These are phyloP conservation scores for Acorus gramineus DNA, from an alignment of 106 monocot genomes.

Conservation along the genomic window DNA sequence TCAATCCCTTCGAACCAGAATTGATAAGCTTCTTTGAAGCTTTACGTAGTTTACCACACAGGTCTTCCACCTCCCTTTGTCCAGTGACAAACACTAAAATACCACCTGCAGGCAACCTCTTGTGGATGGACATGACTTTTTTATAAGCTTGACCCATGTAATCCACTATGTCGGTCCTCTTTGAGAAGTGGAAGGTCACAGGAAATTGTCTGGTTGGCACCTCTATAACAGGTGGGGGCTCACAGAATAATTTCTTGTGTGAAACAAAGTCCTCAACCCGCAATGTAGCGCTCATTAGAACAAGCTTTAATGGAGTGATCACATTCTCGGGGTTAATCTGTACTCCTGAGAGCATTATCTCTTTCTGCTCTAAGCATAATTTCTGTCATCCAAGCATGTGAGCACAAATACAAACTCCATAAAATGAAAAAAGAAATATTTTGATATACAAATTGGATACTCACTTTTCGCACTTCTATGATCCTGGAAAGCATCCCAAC, in stretches of 20 bases:
- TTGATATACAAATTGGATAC: not conserved
- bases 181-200: slow-evolving; percentile 83
- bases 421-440: not conserved
- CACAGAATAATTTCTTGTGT: slow-evolving; percentile 58
- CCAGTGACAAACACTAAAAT: slow-evolving; percentile 96
- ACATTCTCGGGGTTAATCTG: slow-evolving; percentile 45
- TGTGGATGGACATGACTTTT: slow-evolving; percentile 81
- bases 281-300: slow-evolving; percentile 96
- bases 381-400: slow-evolving; percentile 25
- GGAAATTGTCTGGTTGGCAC: slow-evolving; percentile 78
- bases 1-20: slow-evolving; percentile 11
- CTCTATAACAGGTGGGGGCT: slow-evolving; percentile 62
- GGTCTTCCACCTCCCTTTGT: slow-evolving; percentile 81
- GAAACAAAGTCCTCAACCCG: slow-evolving; percentile 83
- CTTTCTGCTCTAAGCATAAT: slow-evolving; percentile 62
- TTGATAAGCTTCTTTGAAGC: slow-evolving; percentile 24
- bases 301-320: slow-evolving; percentile 51
- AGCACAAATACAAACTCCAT: slow-evolving; percentile 1
- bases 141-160: slow-evolving; percentile 83
- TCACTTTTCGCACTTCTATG: slow-evolving; percentile 65
- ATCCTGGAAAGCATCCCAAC: slow-evolving; percentile 94
- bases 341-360: slow-evolving; percentile 37
- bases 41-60: slow-evolving; percentile 67
- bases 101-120: slow-evolving; percentile 75
- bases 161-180: slow-evolving; percentile 55